Evolutionary conservation across 2,329 filamentous ascomycete genomes (phyloP), one percentile per base, ranked within the genome.

Genomic region (Ophiostoma piceae): DNA sequence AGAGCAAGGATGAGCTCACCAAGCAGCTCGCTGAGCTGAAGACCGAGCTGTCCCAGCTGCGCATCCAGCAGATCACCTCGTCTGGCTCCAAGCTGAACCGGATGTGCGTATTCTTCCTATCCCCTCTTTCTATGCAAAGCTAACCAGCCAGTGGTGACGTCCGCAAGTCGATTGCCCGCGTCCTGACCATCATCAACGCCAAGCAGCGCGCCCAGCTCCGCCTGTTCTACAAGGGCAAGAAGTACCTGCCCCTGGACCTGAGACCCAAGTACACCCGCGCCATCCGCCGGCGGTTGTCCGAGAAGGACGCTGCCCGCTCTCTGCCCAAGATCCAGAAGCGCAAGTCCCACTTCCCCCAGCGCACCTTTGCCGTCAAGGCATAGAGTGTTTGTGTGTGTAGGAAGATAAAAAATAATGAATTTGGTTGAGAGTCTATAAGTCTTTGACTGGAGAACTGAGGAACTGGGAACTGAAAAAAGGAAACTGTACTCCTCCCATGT

Each of bases 221-320:
- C 79, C 88, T 98, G 77, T 98, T 98, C 91, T 99, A 99, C 90
- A 96, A 97, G 89, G 91, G 91, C 90, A 98, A 98, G 92, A 98
- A 97, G 88, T 97, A 97, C 89, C 85, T 93, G 75, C 95, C 95
- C 75, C 92, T 99, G 82, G 96, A 99, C 84, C 94, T 99, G 86
- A 92, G 95, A 84, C 84, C 93, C 81, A 98, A 98, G 92, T 90
- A 95, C 87, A 99, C 95, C 81, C 94, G 95, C 79, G 95, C 94
- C 81, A 96, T 98, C 85, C 93, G 95, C 81, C 92, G 96, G 87
- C 88, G 92, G 80, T 87, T 99, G 84, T 94, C 91, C 80, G 90
- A 92, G 83, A 88, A 96, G 87, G 94, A 99, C 85, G 89, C 91
- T 78, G 87, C 88, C 78, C 87, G 89, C 82, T 85, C 89, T 79